phyloP scores from a whole-genome alignment of 2,329 filamentous ascomycete genomes.

The Penicillium brevicompactum region DNA sequence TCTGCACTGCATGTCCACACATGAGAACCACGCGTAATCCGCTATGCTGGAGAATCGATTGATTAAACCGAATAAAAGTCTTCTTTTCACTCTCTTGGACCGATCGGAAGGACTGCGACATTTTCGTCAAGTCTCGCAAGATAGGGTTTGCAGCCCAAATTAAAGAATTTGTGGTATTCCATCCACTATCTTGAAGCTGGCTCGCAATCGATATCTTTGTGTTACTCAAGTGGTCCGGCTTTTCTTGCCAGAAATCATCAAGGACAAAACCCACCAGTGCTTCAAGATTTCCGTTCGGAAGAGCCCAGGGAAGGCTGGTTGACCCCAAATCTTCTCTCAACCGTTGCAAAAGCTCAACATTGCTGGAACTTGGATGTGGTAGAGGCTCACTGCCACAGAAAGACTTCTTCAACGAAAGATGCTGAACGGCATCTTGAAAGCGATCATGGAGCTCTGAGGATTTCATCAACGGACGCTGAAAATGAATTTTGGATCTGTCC shows the following conservation, averaged over 20 bases:
- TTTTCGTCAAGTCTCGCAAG: not conserved
- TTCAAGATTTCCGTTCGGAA: not conserved
- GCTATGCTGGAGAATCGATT: not conserved
- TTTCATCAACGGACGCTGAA: not conserved
- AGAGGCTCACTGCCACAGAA: not conserved
- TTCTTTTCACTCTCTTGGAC: not conserved
- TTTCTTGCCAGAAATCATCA: not conserved
- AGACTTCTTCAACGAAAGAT: not conserved
- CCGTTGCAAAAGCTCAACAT: not conserved
- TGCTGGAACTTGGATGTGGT: not conserved
- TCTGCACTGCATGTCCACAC: too few relatives aligned
- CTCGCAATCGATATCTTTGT: not conserved
- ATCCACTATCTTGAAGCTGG: not conserved
- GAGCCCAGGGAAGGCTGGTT: not conserved
- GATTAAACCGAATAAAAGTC: not conserved
- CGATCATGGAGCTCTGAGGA: not conserved
- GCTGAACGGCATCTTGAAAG: not conserved
- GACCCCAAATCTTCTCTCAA: not conserved
- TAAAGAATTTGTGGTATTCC: not conserved
- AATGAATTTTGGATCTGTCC: not conserved
- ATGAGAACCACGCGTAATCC: not conserved
- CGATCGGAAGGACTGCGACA: not conserved
- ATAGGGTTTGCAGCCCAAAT: not conserved
- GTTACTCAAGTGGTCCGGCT: not conserved
- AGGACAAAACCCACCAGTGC: not conserved